Evolutionary conservation across 2,329 filamentous ascomycete species (phyloP), one percentile per base, ranked within the genome.

Genomic region (Cytospora chrysosperma): DNA sequence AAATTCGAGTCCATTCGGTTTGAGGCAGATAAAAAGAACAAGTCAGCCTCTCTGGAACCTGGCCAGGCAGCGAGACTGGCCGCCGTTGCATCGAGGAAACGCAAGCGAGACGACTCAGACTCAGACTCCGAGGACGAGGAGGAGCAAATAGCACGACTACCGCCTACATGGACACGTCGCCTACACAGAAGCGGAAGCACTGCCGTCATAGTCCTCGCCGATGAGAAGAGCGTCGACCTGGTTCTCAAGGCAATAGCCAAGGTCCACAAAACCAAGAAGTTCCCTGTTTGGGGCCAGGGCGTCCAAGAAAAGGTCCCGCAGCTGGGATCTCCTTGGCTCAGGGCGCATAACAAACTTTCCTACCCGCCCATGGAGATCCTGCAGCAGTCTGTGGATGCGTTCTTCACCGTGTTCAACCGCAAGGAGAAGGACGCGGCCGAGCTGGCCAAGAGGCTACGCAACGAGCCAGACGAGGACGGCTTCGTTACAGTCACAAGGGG

Each of bases 401-500:
- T 93, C 80, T 96, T 98, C 83, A 84, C 85, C 26, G 81, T 87
- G n/a, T 98, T 93, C 78, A 90, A 82, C 78, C 85, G 72, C 78
- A 91, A 81, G 78, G 90, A 84, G 81, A 86, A 75, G 77, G 88
- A 81, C 76, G 88, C 81, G 69, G 83, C 72, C 68, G 88, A 79
- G 77, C 82, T 80, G 72, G 89, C 78, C 73, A 87, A 85, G 77
- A 79, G 84, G 61, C 79, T 89, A 66, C 87, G 91, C 65, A 89
- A 90, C 69, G 88, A 92, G 71, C 92, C 94, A 0, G 95, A 99
- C 75, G 93, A 92, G 72, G 95, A 99, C 75, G 95, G 95, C 2
- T 99, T 99, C 74, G 85, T 98, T 56, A 98, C 93, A 4, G 95
- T 99, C 27, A 90, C 88, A 1, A 85, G 91, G 61, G 93, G 93